Evolutionary conservation across 2,329 filamentous ascomycete species (phyloP), one percentile per base, ranked within the genome.

Genomic region (Ascochyta fabae): DNA sequence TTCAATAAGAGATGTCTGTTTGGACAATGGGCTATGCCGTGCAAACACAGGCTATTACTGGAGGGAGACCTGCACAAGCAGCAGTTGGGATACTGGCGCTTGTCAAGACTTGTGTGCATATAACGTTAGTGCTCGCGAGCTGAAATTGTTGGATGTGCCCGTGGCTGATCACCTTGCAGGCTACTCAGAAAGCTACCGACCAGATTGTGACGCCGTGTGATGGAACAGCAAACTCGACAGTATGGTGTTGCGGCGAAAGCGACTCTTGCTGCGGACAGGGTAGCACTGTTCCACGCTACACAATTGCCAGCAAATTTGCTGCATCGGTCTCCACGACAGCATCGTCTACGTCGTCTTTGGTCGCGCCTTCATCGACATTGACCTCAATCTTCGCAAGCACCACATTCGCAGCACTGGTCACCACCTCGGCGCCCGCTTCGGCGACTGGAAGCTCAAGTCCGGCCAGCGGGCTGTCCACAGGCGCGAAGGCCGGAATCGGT

Each of bases 401-500:
- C 22, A n/a, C 23, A n/a, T 27, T 23, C 23, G 7, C 23, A 9
- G 7, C 23, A n/a, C 23, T 13, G n/a, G 10, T 3, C 4, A n/a
- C 22, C 4, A 41, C 1, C 38, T 26, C 38, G 12, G 4, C 23
- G 23, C 23, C 13, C 10, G 19, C 19, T 19, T 15, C 36, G n/a
- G 36, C 5, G 16, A 38, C 8, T 19, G 22, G 13, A 6, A 26
- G 10, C 36, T 39, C 36, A 24, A 13, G 13, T 15, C 19, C 10
- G 19, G 8, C 23, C 1, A 39, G 19, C 12, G 36, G 22, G 4
- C 22, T 24, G 7, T 39, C 36, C 13, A 39, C 36, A 23, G 19
- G 36, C 22, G 49, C 38, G 4, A 54, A 57, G 34, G 57, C 53
- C 26, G 49, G 53, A 23, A 48, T 51, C 12, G 49, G 49, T 6